A percentile compares a stretch with the other conserved stretches of the same genome.
These are phyloP conservation scores for Lentinula sp. DNA, from an alignment of 768 basidiomycete species.

Conservation along the genomic window DNA sequence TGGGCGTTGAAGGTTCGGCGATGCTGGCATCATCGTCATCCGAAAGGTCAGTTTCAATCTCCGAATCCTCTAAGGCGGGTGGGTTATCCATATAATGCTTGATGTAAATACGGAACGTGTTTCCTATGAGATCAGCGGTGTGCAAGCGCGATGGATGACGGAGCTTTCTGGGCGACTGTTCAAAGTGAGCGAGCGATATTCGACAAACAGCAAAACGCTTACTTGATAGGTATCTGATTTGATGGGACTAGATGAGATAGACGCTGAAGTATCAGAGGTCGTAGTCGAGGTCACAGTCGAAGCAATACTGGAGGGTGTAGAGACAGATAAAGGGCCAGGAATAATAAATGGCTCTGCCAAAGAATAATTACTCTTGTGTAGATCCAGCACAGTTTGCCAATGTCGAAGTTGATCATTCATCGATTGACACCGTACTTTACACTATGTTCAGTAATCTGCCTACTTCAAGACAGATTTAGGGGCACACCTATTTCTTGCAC, in stretches of 20 bases:
- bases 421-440: constrained; percentile 38
- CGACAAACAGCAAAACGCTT: not conserved
- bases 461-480: not conserved
- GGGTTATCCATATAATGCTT: constrained; percentile 75
- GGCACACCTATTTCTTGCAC: constrained; percentile 47
- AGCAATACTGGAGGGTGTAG: not conserved
- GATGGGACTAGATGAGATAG: constrained; percentile 1
- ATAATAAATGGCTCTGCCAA: constrained; percentile 37
- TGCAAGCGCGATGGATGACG: constrained; percentile 71
- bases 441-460: not conserved
- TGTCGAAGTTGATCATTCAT: constrained; percentile 57
- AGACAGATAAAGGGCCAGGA: constrained; percentile 9
- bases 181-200: not conserved
- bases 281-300: not conserved
- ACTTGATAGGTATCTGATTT: not conserved
- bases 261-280: not conserved
- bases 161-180: constrained; percentile 35
- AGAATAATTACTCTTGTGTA: constrained; percentile 51
- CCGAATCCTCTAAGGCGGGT: constrained; percentile 14
- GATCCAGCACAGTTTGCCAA: constrained; percentile 40
- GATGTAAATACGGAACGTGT: constrained; percentile 69
- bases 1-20: constrained; percentile 26
- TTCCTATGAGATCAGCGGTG: constrained; percentile 59
- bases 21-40: constrained; percentile 8
- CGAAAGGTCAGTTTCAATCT: constrained; percentile 4